Percentiles rank a stretch among this genome's conserved stretches.
Conservation (phyloP, 1,284 basidiomycete species). For the Exobasidium rhododendri region DNA sequence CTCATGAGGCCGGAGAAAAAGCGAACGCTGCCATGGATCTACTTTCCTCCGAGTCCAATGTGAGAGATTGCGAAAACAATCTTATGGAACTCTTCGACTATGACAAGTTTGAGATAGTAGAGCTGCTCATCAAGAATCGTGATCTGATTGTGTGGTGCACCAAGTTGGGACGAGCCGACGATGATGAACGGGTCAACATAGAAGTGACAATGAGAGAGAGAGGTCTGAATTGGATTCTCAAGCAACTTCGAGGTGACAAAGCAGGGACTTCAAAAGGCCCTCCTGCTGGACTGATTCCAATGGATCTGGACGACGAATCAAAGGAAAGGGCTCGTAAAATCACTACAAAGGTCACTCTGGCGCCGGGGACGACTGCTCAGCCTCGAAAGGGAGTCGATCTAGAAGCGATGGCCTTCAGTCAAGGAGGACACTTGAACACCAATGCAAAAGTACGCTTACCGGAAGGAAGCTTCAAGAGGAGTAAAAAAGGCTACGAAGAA, state of each 20-base stretch:
- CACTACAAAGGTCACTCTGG: constrained; percentile 81
- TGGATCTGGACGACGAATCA: constrained; percentile 71
- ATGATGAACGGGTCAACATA: constrained; percentile 85
- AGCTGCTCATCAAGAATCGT: constrained; percentile 87
- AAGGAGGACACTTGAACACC: constrained; percentile 94
- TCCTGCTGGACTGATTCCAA: constrained; percentile 60
- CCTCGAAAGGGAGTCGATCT: constrained; percentile 85
- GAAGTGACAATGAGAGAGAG: constrained; percentile 99
- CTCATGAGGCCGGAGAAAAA: constrained; percentile 89
- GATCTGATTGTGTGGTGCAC: constrained; percentile 98
- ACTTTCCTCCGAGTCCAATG: constrained; percentile 76
- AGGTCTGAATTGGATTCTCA: constrained; percentile 90
- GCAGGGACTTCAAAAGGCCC: constrained; percentile 59
- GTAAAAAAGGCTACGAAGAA: constrained; percentile 95
- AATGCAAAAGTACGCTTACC: constrained; percentile 98
- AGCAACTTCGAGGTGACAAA: constrained; percentile 63
- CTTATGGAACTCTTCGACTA: constrained; percentile 98
- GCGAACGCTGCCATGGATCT: constrained; percentile 79
- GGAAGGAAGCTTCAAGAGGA: constrained; percentile 94
- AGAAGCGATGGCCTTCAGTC: constrained; percentile 89
- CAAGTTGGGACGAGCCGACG: constrained; percentile 82
- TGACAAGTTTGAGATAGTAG: constrained; percentile 81
- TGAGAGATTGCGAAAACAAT: constrained; percentile 93
- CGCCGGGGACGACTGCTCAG: constrained; percentile 75
- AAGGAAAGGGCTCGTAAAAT: constrained; percentile 58